Base-by-base conservation (phyloP, 805 yeast species). In the Starmerella stigmatis region DNA sequence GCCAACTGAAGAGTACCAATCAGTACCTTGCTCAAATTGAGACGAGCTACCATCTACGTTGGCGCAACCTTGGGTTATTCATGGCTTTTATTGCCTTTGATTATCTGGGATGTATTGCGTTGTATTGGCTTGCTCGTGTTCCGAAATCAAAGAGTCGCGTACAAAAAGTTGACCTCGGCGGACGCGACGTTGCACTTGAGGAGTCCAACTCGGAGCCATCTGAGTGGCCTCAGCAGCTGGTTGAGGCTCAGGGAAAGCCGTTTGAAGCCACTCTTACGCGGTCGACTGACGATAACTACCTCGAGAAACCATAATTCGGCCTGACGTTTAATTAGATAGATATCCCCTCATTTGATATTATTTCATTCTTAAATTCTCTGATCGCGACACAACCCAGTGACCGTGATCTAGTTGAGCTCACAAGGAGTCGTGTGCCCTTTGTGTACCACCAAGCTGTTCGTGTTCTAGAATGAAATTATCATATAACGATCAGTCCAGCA, bases 31-130 rank as follows among this genome's bases (percentile, higher is more conserved):
- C 51, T 0, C 61, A 65, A 19, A 63, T 73, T 40, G 66, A 68
- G 48, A 65, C 74, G 41, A 57, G 62, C n/a, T 77, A 66, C 61
- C 45, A 60, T 36, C 57, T 73, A 47, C 64, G 76, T 32, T 80
- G 85, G 85, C 72, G 85, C 64, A 76, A 79, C 52, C 64, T 79
- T 49, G 85, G 86, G 20, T 67, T 79, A 54, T 68, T 69, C 56
- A 73, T 75, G 69, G 78, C 67, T 34, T 79, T 71, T 64, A 69
- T 76, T 43, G 48, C 64, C 30, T 76, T 78, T 68, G 78, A 79
- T 71, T 70, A 59, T 65, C 36, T 35, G 19, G 62, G 53, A 25
- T 52, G 59, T 50, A 42, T 60, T 8, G 30, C 46, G 25, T 33
- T 64, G 17, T 64, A 64, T 53, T 64, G 64, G 57, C 47, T 61